Evolutionary conservation across 352 stramenopile genomes (phyloP), one percentile per base, ranked within the genome.

Genomic region (Phytopythium boreale): DNA sequence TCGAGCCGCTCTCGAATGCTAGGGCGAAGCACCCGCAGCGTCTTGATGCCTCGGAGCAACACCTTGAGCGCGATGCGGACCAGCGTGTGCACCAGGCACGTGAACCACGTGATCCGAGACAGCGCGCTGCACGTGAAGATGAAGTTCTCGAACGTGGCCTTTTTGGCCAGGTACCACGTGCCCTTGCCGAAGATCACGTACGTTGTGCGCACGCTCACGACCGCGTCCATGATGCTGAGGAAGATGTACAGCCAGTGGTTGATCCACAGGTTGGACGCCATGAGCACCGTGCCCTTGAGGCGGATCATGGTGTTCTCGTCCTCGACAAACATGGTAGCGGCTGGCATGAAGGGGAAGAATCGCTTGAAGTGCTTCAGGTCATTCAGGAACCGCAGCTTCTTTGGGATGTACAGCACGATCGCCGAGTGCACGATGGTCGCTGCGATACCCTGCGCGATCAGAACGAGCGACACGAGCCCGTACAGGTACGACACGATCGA

Each of bases 41-140:
- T 66, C 96, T 96, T 79, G 93, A 99, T 68, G 56, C 91, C 41
- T 81, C 92, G 15, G 70, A 61, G 39, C 8, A 61, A 4, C 29
- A 56, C n/a, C 24, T 66, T 66, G 27, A 51, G 34, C 39, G 11
- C 17, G 15, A 59, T 26, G 3, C 62, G 62, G 4, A 61, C 31
- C 17, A 82, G 9, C 15, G 74, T 71, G 24, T 74, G 65, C 15
- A 77, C 60, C 22, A 77, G 53, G 29, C 75, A 80, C 43, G 75
- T 73, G 47, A 73, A 41, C 72, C 75, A 82, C 44, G 72, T 82
- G 53, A 80, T 66, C 9, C 66, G 59, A 26, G 64, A 74, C 26
- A 82, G 36, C 6, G 69, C 66, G 11, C 66, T 66, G 49, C 66
- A 76, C 24, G 77, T 55, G 51, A 78, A 82, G 36, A 76, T 61